Evolutionary conservation across 768 basidiomycete species (phyloP).

Genomic region (Fomitopsis serialis): DNA sequence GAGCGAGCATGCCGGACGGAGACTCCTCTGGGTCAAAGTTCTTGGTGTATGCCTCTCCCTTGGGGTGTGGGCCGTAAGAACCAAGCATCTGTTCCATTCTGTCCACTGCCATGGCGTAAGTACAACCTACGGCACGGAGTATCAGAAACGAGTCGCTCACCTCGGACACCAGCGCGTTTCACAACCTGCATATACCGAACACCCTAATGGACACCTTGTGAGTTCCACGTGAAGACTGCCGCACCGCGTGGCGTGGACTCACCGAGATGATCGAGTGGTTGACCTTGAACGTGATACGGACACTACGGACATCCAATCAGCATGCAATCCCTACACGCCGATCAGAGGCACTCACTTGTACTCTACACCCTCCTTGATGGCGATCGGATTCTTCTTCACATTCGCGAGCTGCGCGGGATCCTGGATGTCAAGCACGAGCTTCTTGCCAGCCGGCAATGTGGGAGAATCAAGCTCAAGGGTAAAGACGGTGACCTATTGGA

Average conservation of each 20-base stretch:
- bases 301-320: conserved; percentile 36
- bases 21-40: conserved; percentile 65
- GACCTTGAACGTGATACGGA: conserved; percentile 79
- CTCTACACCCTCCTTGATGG: conserved; percentile 81
- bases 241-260: conserved; percentile 17
- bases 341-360: conserved; percentile 60
- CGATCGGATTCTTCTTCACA: conserved; percentile 73
- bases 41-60: conserved; percentile 63
- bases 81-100: conserved; percentile 94
- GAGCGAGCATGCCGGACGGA: conserved; percentile 79
- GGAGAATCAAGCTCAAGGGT: conserved; percentile 77
- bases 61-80: conserved; percentile 76
- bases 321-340: neutral
- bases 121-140: neutral
- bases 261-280: conserved; percentile 88
- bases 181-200: conserved; percentile 87
- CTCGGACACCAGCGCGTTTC: conserved; percentile 70
- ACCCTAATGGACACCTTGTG: conserved; percentile 38
- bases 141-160: conserved; percentile 31
- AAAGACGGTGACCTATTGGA: conserved; percentile 57
- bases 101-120: conserved; percentile 54
- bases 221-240: conserved; percentile 10
- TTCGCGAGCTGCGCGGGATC: conserved; percentile 42
- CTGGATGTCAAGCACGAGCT: conserved; percentile 62
- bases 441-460: conserved; percentile 54